Base-by-base conservation (phyloP, 192 early-diverging fungal species). In the Coemansia sp. region DNA sequence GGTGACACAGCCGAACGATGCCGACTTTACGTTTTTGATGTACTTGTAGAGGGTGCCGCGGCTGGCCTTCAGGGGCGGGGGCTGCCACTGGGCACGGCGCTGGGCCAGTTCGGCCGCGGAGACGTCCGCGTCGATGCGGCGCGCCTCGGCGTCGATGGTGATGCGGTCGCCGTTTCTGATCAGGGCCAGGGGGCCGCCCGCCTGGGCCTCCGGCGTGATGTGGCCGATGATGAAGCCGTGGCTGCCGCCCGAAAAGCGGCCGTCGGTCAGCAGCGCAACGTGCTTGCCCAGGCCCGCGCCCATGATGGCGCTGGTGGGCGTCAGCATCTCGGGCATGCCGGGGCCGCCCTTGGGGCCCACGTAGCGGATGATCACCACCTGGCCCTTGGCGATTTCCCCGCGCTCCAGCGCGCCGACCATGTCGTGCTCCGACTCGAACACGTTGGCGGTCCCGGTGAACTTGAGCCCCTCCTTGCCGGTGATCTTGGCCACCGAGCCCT, bases 211-310 rank as follows among this genome's bases (percentile, higher is more conserved):
- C 7, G 97, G 97, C 5, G 94, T 90, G 64, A 99, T 93, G 68
- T 99, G 97, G 21, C 97, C 97, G 68, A 99, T 95, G 59, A 99
- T 97, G 63, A 99, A 99, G 31, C 97, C 94, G 77, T 99, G 97
- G 72, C 85, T 88, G 19, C 94, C 97, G 48, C 97, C 97, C 37
- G 94, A 97, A 86, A 99, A 99, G 46, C 95, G 90, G 43, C 97
- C 97, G 60, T 99, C 97, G 11, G 97, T 99, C 41, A 99, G 81
- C 45, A 99, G 80, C 1, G 94, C 94, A 36, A 99, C 95, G 79
- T 97, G 89, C 53, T 97, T 85, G 61, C 97, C 97, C 55, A 99
- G 84, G 12, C 97, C 97, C 5, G 97, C 94, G 38, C 97, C 97
- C 97, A 99, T 99, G 69, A 99, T 94, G 16, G 94, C 94, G 72